Evolutionary conservation across 2,329 filamentous ascomycete genomes (phyloP), one percentile per base, ranked within the genome.

Genomic region (Malbranchea cinnamomea): DNA sequence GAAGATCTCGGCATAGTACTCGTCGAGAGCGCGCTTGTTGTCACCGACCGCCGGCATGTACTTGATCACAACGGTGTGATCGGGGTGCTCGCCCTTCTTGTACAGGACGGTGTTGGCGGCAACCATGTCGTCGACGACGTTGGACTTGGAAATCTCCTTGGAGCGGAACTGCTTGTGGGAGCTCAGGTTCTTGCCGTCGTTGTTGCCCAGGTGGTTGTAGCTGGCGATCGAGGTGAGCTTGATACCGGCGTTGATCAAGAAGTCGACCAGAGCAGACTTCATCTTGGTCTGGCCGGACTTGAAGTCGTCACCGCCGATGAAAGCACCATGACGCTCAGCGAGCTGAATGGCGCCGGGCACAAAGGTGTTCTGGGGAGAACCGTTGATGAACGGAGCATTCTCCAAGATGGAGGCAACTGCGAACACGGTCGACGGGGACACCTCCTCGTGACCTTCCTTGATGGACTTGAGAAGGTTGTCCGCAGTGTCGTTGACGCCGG

Each of bases 201-300:
- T 98, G 73, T 98, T 98, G 50, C 89, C 89, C 33, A 98, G 76
- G 57, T 98, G 89, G 67, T 98, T 98, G 74, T 98, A 98, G 62
- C 81, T 91, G 41, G 89, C 83, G 62, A 98, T 95, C 23, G 85
- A 93, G 36, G 87, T 95, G 51, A 98, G 74, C 67, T 93, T 94
- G 71, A 98, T 95, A 54, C 89, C 89, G 27, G 89, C 89, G 55
- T 76, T 94, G 74, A 98, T 93, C 54, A 98, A 62, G 65, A 98
- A 98, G 62, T 98, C 89, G 26, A 95, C 89, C 17, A 98, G 74
- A 12, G 89, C 89, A 37, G 89, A 95, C 67, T 98, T 98, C 89
- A 98, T 98, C 75, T 98, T 98, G 55, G 89, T 98, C 68, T 98
- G 89, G 39, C 89, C 89, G 39, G 89, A 95, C 67, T 98, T 98